Evolutionary conservation across 2,329 filamentous ascomycete genomes (phyloP), one percentile per base, ranked within the genome.

Genomic region (Cladosporium colombiae): DNA sequence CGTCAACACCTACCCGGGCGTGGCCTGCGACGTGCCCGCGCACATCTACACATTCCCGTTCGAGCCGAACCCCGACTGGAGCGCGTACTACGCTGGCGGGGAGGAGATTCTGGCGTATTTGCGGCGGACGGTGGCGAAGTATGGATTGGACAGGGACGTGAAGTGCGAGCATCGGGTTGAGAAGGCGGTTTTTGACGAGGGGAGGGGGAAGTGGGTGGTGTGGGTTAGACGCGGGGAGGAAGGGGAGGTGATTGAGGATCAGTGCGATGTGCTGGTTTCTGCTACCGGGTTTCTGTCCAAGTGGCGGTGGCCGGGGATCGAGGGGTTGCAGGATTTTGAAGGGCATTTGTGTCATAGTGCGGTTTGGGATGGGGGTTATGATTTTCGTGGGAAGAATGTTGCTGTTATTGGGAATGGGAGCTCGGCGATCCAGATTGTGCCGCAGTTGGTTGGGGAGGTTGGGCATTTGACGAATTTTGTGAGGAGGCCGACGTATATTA

Each of bases 11-110:
- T 81, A 80, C 66, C 79, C 79, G 0, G 80, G 80, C 5, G 78
- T 80, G 67, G 73, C 77, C 18, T 80, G 80, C 70, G 80, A 83
- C 69, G 71, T 75, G 4, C 73, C 73, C 63, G 61, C 77, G 65
- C 70, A 80, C 52, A 78, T 78, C 21, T 82, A 81, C 64, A 74
- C 76, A 16, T 78, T 77, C 25, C 79, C 77, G 5, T 82, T 79
- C 61, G 77, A 79, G 13, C 78, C 79, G 1, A 81, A 81, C 25
- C 78, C 79, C 0, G 73, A 78, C 44, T 82, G 80, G 80, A 77
- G 75, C 0, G 73, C 76, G 11, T 78, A 79, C 25, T 81, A 80
- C 60, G 77, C 78, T 3, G 72, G 72, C 33, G 79, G 79, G 1
- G 68, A 70, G 1, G 80, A 81, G 66, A 81, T 82, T 16, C 69